Evolutionary conservation across 2,329 filamentous ascomycete genomes (phyloP), one percentile per base, ranked within the genome.

Genomic region (Fusarium sp.): DNA sequence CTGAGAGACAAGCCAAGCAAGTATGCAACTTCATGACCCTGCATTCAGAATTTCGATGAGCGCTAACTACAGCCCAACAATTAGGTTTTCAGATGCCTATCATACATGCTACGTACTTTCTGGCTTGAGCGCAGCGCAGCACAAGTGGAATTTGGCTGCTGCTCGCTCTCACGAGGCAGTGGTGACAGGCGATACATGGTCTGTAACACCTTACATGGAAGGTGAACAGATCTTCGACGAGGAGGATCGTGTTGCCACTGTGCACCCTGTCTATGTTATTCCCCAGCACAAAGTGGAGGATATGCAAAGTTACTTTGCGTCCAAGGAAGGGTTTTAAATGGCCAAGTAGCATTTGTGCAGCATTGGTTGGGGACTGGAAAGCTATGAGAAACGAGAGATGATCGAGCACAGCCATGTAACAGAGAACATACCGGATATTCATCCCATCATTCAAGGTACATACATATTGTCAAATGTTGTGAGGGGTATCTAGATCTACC

Each of bases 1-100:
- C 84, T 99, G 79, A 88, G 95, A 76, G 96, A 99, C 81, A 99
- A 99, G 82, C 96, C 96, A 15, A 91, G 92, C 79, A 94, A 94
- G 90, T 94, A 85, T 82, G 91, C 31, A 54, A 58, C 65, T 52
- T 58, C 57, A 46, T 36, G 46, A 43, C 39, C 50, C 49, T 68
- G 53, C 51, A 61, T 63, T 36, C 57, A 17, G 39, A 39, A 50
- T 60, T 50, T 67, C 57, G 39, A 54, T 67, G 66, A 68, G 66
- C 60, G 68, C 66, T 72, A 66, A 73, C 58, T 51, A n/a, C 28
- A 65, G 52, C 49, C 50, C 59, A 51, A 69, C 31, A 49, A 49
- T 42, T 64, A 94, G 92, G 74, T 85, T 86, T 64, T 90, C 94
- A 6, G 95, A 98, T 81, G 91, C 92, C 49, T 98, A 98, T 76